Percentiles rank a stretch among this genome's conserved stretches.
phyloP scores from a whole-genome alignment of 2,329 filamentous ascomycete genomes.

The Colletotrichum sp. region DNA sequence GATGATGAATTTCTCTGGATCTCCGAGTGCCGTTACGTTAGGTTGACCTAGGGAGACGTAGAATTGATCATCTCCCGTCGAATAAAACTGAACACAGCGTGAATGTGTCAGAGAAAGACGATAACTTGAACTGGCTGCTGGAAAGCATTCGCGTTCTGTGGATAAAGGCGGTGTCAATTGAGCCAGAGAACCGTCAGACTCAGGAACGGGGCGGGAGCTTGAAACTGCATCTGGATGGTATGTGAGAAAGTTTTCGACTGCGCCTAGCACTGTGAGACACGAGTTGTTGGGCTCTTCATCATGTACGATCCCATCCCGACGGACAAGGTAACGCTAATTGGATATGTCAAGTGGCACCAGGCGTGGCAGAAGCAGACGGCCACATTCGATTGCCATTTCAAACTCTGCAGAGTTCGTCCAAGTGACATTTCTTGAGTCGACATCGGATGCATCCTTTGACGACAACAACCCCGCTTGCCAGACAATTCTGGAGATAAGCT shows the following conservation, averaged over 20 bases:
- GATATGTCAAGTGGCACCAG: not conserved
- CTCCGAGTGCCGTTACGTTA: not conserved
- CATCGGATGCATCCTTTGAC: not conserved
- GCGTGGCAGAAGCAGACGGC: not conserved
- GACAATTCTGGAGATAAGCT: not conserved
- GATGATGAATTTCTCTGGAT: not conserved
- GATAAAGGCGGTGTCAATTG: not conserved
- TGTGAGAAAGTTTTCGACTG: not conserved
- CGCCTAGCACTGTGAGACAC: not conserved
- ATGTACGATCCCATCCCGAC: not conserved
- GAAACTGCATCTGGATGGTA: not conserved
- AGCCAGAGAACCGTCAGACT: not conserved
- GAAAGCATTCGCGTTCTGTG: not conserved
- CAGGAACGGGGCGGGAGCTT: not conserved
- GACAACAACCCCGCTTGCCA: not conserved
- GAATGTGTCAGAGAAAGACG: not conserved
- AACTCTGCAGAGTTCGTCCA: not conserved
- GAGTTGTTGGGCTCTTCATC: not conserved
- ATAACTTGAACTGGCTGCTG: not conserved
- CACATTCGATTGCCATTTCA: not conserved
- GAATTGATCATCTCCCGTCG: not conserved
- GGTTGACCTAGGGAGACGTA: not conserved
- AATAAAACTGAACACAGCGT: not conserved
- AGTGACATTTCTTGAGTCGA: too few species aligned
- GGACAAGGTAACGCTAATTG: not conserved